Percentiles rank a stretch among this genome's conserved stretches.
phyloP scores from a whole-genome alignment of 2,329 filamentous ascomycete species.

The Colletotrichum eremochloae region DNA sequence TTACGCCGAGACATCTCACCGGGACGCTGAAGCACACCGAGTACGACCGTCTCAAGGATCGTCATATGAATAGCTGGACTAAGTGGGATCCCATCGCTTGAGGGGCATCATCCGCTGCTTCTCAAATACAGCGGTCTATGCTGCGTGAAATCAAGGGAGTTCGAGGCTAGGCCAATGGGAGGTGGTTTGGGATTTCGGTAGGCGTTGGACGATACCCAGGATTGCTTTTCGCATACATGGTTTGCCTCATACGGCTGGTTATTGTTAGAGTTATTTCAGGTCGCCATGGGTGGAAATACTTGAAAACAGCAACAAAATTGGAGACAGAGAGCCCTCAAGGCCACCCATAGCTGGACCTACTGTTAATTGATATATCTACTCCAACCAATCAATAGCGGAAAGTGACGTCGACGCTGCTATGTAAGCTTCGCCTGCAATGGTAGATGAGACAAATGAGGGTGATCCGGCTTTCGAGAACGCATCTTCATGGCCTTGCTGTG shows the following conservation, averaged over 20 bases:
- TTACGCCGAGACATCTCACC: constrained; percentile 26
- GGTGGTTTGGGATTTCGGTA: constrained; percentile 1
- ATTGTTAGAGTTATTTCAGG: constrained; percentile 27
- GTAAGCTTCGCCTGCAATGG: background rate
- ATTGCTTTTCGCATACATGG: constrained; percentile 21
- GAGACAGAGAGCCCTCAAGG: constrained; percentile 10
- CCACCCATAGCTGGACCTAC: constrained; percentile 27
- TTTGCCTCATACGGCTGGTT: constrained; percentile 17
- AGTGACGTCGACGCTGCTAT: background rate
- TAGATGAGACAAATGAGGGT: background rate
- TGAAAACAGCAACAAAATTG: constrained; percentile 6
- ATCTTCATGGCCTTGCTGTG: background rate
- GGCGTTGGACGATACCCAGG: constrained; percentile 39
- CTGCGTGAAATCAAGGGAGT: background rate
- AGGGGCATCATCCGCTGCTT: background rate
- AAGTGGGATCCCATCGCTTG: constrained; percentile 27
- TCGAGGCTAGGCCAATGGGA: background rate
- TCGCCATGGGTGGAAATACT: background rate
- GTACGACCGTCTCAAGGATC: constrained; percentile 17
- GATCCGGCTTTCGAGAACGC: background rate
- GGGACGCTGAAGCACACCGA: constrained; percentile 30
- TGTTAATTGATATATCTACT: constrained; percentile 17
- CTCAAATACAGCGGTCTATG: background rate
- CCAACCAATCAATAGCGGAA: background rate
- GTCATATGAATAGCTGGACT: constrained; percentile 36